Evolutionary conservation across 108 stramenopile species (phyloP).

Genomic region (Pseudonitzschia pungens): DNA sequence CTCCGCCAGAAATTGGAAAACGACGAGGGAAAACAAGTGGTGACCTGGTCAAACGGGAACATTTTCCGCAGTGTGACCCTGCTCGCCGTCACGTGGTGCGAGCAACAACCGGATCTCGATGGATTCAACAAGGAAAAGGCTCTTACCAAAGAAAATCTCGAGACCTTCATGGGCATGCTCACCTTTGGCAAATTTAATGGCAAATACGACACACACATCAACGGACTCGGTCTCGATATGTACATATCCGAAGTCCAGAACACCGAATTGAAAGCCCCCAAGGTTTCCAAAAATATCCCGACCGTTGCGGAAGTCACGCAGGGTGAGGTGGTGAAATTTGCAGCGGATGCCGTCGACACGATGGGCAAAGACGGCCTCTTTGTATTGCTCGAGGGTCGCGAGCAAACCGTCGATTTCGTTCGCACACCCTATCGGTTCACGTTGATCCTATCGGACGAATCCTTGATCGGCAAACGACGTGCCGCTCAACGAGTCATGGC

Average conservation of each 20-base stretch:
- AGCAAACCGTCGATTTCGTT: slow-evolving; percentile 88
- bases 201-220: slow-evolving; percentile 73
- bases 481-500: slow-evolving; percentile 87
- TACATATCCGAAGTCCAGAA: slow-evolving; percentile 78
- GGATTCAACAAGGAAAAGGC: slow-evolving; percentile 58
- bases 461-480: slow-evolving; percentile 82
- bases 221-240: slow-evolving; percentile 72
- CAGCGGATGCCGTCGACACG: slow-evolving; percentile 61
- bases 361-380: slow-evolving; percentile 71
- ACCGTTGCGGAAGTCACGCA: slow-evolving; percentile 87
- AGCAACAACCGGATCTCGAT: slow-evolving; percentile 52
- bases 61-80: slow-evolving; percentile 84
- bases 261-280: slow-evolving; percentile 70
- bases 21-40: slow-evolving; percentile 61
- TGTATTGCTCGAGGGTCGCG: slow-evolving; percentile 83
- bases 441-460: slow-evolving; percentile 64
- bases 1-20: slow-evolving; percentile 59
- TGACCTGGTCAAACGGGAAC: slow-evolving; percentile 90
- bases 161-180: slow-evolving; percentile 71
- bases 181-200: slow-evolving; percentile 75
- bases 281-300: slow-evolving; percentile 83
- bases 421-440: slow-evolving; percentile 74
- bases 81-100: slow-evolving; percentile 82
- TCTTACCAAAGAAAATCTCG: slow-evolving; percentile 78
- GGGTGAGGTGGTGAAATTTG: slow-evolving; percentile 85